Percentiles rank a stretch among this genome's conserved stretches.
Evolutionary conservation across 768 basidiomycete genomes (phyloP).

Genomic region (Dacryopinax primogenitus): DNA sequence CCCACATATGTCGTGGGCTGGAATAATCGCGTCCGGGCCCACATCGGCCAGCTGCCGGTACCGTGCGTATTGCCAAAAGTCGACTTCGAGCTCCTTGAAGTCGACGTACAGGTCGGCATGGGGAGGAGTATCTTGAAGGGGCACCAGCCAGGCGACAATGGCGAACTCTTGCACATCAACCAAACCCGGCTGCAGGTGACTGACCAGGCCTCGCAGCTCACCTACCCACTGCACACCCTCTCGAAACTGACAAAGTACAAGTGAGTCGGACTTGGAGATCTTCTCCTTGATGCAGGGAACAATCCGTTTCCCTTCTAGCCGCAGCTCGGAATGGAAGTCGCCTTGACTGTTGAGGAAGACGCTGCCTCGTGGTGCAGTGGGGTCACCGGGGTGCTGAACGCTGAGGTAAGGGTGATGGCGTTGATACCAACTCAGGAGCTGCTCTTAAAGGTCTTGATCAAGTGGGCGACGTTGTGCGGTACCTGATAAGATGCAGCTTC

Average conservation of each 20-base stretch:
- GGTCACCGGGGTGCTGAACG: neutral
- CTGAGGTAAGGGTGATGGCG: neutral
- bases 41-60: neutral
- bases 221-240: neutral
- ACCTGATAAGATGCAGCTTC: neutral
- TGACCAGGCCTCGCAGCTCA: neutral
- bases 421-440: constrained; percentile 1
- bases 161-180: neutral
- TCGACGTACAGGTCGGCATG: neutral
- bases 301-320: neutral
- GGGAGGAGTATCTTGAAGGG: neutral
- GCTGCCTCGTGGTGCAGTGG: neutral
- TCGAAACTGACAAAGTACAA: neutral
- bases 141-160: neutral
- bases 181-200: neutral
- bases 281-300: neutral
- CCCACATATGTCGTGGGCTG: neutral
- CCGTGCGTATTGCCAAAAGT: neutral
- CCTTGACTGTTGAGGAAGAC: neutral
- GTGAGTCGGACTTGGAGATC: neutral
- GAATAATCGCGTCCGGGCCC: neutral
- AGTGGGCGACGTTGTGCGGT: neutral
- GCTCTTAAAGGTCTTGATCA: neutral
- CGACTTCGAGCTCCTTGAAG: neutral
- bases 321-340: neutral